A percentile compares a stretch with the other conserved stretches of the same genome.
phyloP scores from a whole-genome alignment of 2,329 filamentous ascomycete species.

The Diaporthe velutina region DNA sequence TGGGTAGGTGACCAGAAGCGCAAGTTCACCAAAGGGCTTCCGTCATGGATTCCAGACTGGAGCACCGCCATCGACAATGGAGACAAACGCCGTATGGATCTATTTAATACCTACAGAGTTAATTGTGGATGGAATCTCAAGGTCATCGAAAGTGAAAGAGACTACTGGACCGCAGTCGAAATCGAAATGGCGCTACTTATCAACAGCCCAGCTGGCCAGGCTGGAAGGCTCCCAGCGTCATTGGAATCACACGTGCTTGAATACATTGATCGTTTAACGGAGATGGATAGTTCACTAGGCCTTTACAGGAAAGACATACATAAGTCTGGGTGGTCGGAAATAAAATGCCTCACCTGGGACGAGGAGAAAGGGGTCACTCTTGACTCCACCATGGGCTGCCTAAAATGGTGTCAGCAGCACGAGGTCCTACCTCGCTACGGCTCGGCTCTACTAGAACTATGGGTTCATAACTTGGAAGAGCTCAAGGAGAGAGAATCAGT shows the following conservation, averaged over 20 bases:
- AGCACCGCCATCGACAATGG: conserved; percentile 5
- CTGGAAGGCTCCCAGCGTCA: not conserved
- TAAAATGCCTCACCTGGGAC: no score
- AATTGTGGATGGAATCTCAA: not conserved
- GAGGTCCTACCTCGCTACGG: no score
- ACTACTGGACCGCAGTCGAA: not conserved
- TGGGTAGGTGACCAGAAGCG: conserved; percentile 32
- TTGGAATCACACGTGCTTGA: not conserved
- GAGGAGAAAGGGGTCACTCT: no score
- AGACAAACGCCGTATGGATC: conserved; percentile 23
- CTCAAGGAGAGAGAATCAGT: no score
- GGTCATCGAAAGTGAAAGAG: not conserved
- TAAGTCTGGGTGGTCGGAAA: no score
- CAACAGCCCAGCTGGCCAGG: not conserved
- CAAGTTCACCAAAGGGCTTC: conserved; percentile 16
- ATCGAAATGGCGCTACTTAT: not conserved
- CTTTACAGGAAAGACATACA: no score
- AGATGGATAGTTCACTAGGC: not conserved
- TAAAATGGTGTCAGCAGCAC: no score
- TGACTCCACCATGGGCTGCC: no score
- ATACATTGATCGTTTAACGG: not conserved
- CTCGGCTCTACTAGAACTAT: no score
- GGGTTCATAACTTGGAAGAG: no score
- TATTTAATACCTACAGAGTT: not conserved
- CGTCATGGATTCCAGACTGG: conserved; percentile 35